These are phyloP conservation scores for Quercus wislizeni DNA, from an alignment of 306 rosid genomes.

Conservation along the genomic window DNA sequence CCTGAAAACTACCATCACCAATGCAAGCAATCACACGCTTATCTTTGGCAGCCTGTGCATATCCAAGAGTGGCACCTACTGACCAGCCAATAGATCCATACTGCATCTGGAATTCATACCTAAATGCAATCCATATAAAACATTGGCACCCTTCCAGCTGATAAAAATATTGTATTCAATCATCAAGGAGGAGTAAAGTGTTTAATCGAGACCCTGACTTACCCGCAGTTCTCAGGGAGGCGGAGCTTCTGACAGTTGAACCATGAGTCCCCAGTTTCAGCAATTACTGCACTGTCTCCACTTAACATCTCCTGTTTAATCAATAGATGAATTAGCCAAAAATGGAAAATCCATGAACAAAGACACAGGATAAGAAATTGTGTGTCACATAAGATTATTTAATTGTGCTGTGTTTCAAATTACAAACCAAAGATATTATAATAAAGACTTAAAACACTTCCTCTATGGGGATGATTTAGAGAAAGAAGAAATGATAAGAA, in stretches of 20 bases:
- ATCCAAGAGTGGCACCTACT: slow-evolving; percentile 91
- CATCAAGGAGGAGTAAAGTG: neutral
- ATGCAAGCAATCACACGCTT: slow-evolving; percentile 84
- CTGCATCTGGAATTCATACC: slow-evolving; percentile 95
- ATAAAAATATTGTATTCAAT: neutral
- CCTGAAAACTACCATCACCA: slow-evolving; percentile 98
- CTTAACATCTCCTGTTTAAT: slow-evolving; percentile 52
- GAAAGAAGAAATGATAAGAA: neutral
- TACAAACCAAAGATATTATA: neutral
- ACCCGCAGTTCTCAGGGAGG: slow-evolving; percentile 84
- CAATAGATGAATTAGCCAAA: neutral
- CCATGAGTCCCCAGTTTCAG: slow-evolving; percentile 95
- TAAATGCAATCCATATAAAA: slow-evolving; percentile 35
- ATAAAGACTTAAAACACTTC: neutral
- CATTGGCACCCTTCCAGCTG: neutral
- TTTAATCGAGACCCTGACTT: slow-evolving; percentile 5
- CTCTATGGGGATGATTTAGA: neutral
- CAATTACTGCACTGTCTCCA: slow-evolving; percentile 63
- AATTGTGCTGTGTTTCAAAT: neutral
- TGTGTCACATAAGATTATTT: neutral
- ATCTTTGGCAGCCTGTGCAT: slow-evolving; percentile 73
- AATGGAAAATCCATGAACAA: neutral
- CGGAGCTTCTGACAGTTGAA: slow-evolving; percentile 87
- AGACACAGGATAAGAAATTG: neutral
- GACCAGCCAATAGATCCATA: slow-evolving; percentile 98